A percentile compares a stretch with the other conserved stretches of the same genome.
These are phyloP conservation scores for Flaveria floridana DNA, from an alignment of 140 eudicot genomes.

Conservation along the genomic window DNA sequence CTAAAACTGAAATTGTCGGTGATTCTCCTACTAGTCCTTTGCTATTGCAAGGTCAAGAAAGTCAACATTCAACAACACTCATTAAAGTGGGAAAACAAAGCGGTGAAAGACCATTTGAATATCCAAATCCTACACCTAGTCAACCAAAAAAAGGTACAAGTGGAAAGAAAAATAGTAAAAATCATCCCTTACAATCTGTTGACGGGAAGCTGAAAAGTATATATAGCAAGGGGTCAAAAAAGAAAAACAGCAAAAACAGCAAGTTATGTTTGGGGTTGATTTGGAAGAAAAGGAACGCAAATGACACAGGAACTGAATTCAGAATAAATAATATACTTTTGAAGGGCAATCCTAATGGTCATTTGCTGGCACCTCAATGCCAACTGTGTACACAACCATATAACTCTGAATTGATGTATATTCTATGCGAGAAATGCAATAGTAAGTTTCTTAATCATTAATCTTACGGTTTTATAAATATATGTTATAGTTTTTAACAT, in stretches of 20 bases:
- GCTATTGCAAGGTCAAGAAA: conserved; percentile 59
- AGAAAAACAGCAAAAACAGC: conserved; percentile 27
- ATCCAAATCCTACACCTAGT: conserved; percentile 31
- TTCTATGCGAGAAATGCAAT: conserved; percentile 63
- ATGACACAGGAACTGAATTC: conserved; percentile 66
- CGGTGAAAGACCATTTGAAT: conserved; percentile 31
- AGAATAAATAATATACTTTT: conserved; percentile 50
- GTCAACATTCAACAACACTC: conserved; percentile 39
- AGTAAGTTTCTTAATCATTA: conserved; percentile 43
- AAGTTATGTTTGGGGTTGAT: conserved; percentile 64
- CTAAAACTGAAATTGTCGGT: conserved; percentile 38
- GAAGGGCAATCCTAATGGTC: conserved; percentile 50
- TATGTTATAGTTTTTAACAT: not conserved
- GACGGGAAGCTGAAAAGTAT: conserved; percentile 27
- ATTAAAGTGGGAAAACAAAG: conserved; percentile 37
- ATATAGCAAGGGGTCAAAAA: conserved; percentile 25
- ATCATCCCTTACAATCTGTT: not conserved
- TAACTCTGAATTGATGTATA: conserved; percentile 65
- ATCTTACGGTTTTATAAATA: not conserved
- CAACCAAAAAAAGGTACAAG: conserved; percentile 23
- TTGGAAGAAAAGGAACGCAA: conserved; percentile 52
- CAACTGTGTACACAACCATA: conserved; percentile 64
- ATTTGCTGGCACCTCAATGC: conserved; percentile 43
- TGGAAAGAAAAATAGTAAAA: conserved; percentile 34
- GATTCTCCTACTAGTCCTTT: conserved; percentile 83